Base-by-base conservation (phyloP, 345 rosid genomes). In the Hibiscus trionum region DNA sequence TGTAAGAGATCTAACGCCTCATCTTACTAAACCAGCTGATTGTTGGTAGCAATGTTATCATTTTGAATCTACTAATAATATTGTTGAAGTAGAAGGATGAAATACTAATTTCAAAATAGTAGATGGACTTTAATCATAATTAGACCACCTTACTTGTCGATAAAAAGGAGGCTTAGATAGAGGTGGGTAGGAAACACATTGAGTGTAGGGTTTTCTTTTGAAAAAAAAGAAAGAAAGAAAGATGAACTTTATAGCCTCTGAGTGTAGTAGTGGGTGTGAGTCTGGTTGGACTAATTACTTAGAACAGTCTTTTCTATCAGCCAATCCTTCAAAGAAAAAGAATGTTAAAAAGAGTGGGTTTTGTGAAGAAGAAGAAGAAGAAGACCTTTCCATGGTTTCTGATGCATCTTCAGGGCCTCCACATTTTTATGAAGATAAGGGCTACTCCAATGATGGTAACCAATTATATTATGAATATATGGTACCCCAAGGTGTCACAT, bases 351-450 rank as follows among this genome's bases (percentile, higher is more conserved):
- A 67, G 58, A 57, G 35, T 68, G 77, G 68, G 3, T 68, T 64
- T 70, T 39, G 57, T 56, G 72, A 66, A 1, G 92, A 88, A 29
- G 95, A 86, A 29, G 95, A 86, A 58, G 62, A 58, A 57, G 96
- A 91, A 4, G 98, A 88, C 67, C 82, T 88, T 80, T 94, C 98
- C 0, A 91, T 94, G 98, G 83, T 91, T 46, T 94, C 98, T 31
- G 98, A 94, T 81, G 98, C 98, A 62, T 94, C 98, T 75, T 94
- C 98, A 24, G 98, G 97, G 9, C 97, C 98, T 68, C 95, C 93
- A 37, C 88, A 83, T 78, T 59, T 89, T 33, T 72, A 59, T 24
- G 89, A 89, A 68, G 88, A 87, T 11, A 80, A 77, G 11, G 76
- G 33, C n/a, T 74, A 56, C 66, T 76, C 49, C 75, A 68, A 63